A percentile compares a stretch with the other conserved stretches of the same genome.
Evolutionary conservation across 2,329 filamentous ascomycete species (phyloP).

Genomic region (Xylariaceae sp.): DNA sequence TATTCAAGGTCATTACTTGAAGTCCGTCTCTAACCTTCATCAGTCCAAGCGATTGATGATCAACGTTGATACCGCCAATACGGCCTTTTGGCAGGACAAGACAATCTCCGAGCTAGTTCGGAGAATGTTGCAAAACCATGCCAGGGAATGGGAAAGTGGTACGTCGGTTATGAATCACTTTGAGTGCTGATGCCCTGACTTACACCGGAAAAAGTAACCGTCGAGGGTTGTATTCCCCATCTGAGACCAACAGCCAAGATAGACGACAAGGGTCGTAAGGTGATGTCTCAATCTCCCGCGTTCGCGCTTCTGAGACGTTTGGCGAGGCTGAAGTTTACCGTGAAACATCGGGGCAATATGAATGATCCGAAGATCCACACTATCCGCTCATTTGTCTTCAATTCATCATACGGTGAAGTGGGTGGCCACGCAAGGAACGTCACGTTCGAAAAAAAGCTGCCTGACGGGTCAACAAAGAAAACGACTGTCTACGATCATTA

Average conservation of each 20-base stretch:
- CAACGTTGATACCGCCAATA: constrained; percentile 89
- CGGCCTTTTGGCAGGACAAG: constrained; percentile 68
- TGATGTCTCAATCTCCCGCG: constrained; percentile 41
- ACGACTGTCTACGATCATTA: constrained; percentile 53
- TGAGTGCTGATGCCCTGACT: constrained; percentile 18
- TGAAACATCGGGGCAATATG: constrained; percentile 48
- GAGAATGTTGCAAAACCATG: constrained; percentile 23
- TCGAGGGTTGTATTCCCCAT: no score
- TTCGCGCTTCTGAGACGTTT: constrained; percentile 53
- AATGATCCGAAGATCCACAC: constrained; percentile 46
- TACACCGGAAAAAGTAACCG: constrained; percentile 30
- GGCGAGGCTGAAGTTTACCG: constrained; percentile 50
- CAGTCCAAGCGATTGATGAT: constrained; percentile 60
- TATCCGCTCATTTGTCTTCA: constrained; percentile 47
- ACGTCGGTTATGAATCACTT: constrained; percentile 10
- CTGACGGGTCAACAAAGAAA: constrained; percentile 36
- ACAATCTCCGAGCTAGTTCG: constrained; percentile 36
- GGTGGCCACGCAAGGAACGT: constrained; percentile 49
- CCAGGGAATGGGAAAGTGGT: constrained; percentile 29
- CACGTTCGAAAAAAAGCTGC: constrained; percentile 47
- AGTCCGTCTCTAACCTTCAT: neutral
- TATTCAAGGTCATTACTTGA: constrained; percentile 7
- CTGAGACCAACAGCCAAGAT: constrained; percentile 31
- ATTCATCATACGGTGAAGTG: constrained; percentile 37
- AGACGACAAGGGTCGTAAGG: constrained; percentile 19